phyloP scores from a whole-genome alignment of 345 rosid genomes.

The Sonneratia caseolaris region DNA sequence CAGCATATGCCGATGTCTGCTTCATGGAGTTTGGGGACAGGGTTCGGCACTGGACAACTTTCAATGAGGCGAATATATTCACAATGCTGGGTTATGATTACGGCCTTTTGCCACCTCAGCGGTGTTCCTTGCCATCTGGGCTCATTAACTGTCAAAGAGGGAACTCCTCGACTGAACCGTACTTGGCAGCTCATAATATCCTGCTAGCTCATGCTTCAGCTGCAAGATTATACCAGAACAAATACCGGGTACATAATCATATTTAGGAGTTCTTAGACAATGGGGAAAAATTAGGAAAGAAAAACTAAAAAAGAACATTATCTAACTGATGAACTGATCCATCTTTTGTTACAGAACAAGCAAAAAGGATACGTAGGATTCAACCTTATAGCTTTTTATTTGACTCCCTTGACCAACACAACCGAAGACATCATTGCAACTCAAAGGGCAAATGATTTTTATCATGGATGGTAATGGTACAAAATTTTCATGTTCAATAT shows the following conservation, averaged over 20 bases:
- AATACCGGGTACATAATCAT: constrained; percentile 41
- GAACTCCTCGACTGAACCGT: constrained; percentile 63
- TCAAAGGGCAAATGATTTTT: constrained; percentile 31
- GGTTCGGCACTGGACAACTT: constrained; percentile 36
- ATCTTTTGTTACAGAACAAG: constrained; percentile 20
- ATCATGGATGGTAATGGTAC: constrained; percentile 28
- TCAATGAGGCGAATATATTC: constrained; percentile 36
- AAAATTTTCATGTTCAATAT: background rate
- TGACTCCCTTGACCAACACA: constrained; percentile 24
- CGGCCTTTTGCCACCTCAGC: constrained; percentile 22
- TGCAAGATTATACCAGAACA: constrained; percentile 44
- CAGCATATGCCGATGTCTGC: constrained; percentile 30
- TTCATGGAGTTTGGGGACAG: constrained; percentile 38
- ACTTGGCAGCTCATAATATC: constrained; percentile 50
- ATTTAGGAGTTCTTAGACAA: too few species aligned
- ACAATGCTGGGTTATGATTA: constrained; percentile 23
- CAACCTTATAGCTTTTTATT: constrained; percentile 16
- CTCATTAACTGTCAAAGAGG: constrained; percentile 25
- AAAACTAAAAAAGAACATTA: background rate
- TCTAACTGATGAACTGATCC: background rate
- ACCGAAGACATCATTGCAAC: constrained; percentile 26
- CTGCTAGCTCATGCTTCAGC: constrained; percentile 68
- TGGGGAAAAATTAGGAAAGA: background rate
- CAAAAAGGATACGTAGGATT: constrained; percentile 33
- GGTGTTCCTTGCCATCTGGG: constrained; percentile 31